Base-by-base conservation (phyloP, 169 alveolate genomes). In the Plasmodium vivax region DNA sequence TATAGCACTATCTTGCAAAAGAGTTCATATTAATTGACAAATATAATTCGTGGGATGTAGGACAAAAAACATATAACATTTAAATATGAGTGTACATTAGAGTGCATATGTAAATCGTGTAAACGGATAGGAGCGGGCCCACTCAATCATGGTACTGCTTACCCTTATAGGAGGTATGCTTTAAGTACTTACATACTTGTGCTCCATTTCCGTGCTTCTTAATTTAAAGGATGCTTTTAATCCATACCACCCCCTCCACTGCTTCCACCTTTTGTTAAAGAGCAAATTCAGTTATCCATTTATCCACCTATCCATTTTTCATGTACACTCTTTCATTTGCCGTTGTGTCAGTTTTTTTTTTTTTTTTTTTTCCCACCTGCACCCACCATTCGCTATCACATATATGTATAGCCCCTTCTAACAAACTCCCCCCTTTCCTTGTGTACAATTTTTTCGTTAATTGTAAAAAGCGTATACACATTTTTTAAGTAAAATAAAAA, bases 401-500 rank as follows among this genome's bases (percentile, higher is more conserved):
- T 68, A 23, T 68, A 68, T 51, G 62, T 51, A 51, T 51, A 51
- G 62, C 77, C 9, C 30, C 77, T 8, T 30, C 43, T 7, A 19
- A 68, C 38, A 68, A 27, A 23, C 38, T 36, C 8, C 14, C 30
- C 30, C n/a, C 19, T 34, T 27, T 77, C 72, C 85, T 79, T 14
- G 43, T 68, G 38, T 68, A n/a, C 72, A 23, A 79, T 79, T 79
- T 79, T 79, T 41, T 41, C 19, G 9, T 79, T 79, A 68, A 68
- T 68, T 68, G 77, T 68, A 68, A 68, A 68, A 68, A 30, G 77
- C 43, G 38, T 23, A 68, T 79, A 79, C 23, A 34, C 32, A 84
- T 34, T 83, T 68, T 68, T 68, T 68, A 58, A 41, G 80, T 51
- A 73, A 85, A 32, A n/a, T 73, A 75, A 73, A 27, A 85, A 88